These are phyloP conservation scores for Pichia kluyveri DNA, from an alignment of 805 yeast species.

Conservation along the genomic window DNA sequence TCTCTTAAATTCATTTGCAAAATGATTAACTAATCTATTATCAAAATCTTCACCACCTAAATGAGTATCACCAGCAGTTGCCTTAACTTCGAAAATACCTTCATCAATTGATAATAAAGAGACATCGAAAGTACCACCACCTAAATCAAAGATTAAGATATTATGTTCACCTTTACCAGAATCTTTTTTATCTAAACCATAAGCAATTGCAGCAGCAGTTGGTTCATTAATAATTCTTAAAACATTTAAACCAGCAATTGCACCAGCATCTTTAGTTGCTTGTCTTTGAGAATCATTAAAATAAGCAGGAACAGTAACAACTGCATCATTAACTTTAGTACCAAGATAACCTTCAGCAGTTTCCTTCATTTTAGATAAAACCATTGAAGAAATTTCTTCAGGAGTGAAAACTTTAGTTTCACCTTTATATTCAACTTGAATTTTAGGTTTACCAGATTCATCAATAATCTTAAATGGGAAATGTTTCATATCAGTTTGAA, in stretches of 20 bases:
- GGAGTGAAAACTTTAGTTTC: slow-evolving; percentile 86
- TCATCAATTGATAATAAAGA: slow-evolving; percentile 86
- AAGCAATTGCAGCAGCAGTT: slow-evolving; percentile 96
- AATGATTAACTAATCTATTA: slow-evolving; percentile 90
- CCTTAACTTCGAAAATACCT: slow-evolving; percentile 94
- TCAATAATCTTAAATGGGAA: slow-evolving; percentile 77
- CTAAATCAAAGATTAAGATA: slow-evolving; percentile 86
- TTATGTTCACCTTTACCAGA: slow-evolving; percentile 72
- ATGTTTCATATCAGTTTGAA: slow-evolving; percentile 69
- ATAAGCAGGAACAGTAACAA: slow-evolving; percentile 94
- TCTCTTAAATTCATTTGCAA: slow-evolving; percentile 94
- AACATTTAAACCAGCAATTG: slow-evolving; percentile 91
- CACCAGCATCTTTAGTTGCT: slow-evolving; percentile 97
- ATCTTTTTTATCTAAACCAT: slow-evolving; percentile 77
- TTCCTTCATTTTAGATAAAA: slow-evolving; percentile 80
- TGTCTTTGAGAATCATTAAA: slow-evolving; percentile 97
- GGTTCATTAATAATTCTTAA: slow-evolving; percentile 95
- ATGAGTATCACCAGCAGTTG: slow-evolving; percentile 86
- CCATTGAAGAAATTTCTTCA: slow-evolving; percentile 93
- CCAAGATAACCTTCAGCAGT: slow-evolving; percentile 87
- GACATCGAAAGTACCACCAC: slow-evolving; percentile 98
- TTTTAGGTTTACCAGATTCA: slow-evolving; percentile 71
- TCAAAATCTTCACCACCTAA: slow-evolving; percentile 99
- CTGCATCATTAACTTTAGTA: slow-evolving; percentile 78
- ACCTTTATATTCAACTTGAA: slow-evolving; percentile 75